phyloP scores from a whole-genome alignment of 2,329 filamentous ascomycete species.

The Calonectria fujianensis region DNA sequence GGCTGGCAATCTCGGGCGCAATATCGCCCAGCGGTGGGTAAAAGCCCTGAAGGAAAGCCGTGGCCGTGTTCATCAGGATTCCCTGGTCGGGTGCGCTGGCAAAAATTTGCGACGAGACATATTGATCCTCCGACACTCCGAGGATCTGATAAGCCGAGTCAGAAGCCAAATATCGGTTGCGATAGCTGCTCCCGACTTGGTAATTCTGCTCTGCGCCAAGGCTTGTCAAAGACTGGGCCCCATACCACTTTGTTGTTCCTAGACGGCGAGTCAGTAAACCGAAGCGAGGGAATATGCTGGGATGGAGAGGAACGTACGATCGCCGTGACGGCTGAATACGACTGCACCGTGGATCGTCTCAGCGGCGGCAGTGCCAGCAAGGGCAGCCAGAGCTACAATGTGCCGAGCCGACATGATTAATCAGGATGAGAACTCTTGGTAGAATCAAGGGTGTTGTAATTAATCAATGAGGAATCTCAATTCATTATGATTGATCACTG shows the following conservation, averaged over 20 bases:
- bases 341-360: slow-evolving; percentile 60
- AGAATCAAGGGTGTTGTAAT: neutral
- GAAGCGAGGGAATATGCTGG: neutral
- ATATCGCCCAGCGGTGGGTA: slow-evolving; percentile 58
- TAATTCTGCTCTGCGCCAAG: slow-evolving; percentile 60
- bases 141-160: slow-evolving; percentile 56
- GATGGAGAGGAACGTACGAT: slow-evolving; percentile 53
- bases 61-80: slow-evolving; percentile 60
- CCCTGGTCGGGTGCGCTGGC: slow-evolving; percentile 58
- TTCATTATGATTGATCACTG: neutral
- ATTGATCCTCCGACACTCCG: slow-evolving; percentile 59
- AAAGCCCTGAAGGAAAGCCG: slow-evolving; percentile 60
- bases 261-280: slow-evolving; percentile 1
- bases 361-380: slow-evolving; percentile 43
- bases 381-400: neutral
- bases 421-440: neutral
- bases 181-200: slow-evolving; percentile 53
- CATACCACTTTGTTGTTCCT: slow-evolving; percentile 61
- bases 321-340: slow-evolving; percentile 60
- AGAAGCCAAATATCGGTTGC: slow-evolving; percentile 50
- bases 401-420: slow-evolving; percentile 10
- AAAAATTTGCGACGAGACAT: slow-evolving; percentile 57
- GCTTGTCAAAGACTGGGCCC: slow-evolving; percentile 57
- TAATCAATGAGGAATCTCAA: neutral
- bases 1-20: slow-evolving; percentile 52